A percentile compares a stretch with the other conserved stretches of the same genome.
Conservation (phyloP, 352 stramenopile genomes). For the Phytophthora podocarpi region DNA sequence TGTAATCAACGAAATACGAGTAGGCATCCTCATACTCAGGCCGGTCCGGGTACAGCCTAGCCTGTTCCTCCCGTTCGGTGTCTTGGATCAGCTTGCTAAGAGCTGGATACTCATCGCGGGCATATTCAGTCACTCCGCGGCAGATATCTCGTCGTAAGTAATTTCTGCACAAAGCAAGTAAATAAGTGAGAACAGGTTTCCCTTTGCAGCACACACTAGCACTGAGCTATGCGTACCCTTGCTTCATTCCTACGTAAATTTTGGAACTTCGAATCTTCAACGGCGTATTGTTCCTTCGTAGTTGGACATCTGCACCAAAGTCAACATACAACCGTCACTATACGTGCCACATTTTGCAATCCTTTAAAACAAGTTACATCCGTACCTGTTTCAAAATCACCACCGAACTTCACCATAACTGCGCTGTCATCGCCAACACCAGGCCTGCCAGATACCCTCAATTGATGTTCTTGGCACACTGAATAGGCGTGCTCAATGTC, state of each 20-base stretch:
- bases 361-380: neutral
- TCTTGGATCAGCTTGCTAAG: slow-evolving; percentile 78
- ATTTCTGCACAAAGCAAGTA: slow-evolving; percentile 38
- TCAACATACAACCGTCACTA: slow-evolving; percentile 4
- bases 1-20: slow-evolving; percentile 73
- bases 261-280: slow-evolving; percentile 60
- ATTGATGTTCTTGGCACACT: slow-evolving; percentile 71
- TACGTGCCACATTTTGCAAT: neutral
- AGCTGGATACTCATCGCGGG: slow-evolving; percentile 65
- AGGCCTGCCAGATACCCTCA: slow-evolving; percentile 55
- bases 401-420: slow-evolving; percentile 74
- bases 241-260: slow-evolving; percentile 79
- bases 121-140: slow-evolving; percentile 84
- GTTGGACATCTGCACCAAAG: slow-evolving; percentile 53
- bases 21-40: slow-evolving; percentile 70
- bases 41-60: slow-evolving; percentile 64
- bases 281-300: slow-evolving; percentile 71
- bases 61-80: slow-evolving; percentile 58
- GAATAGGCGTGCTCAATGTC: slow-evolving; percentile 69
- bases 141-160: slow-evolving; percentile 76
- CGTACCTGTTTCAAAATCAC: slow-evolving; percentile 78
- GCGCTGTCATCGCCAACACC: slow-evolving; percentile 48
- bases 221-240: slow-evolving; percentile 58
- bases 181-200: neutral
- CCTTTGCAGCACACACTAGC: neutral